Base-by-base conservation (phyloP, 2,329 filamentous ascomycete species). In the Calonectria pseudoturangicola region DNA sequence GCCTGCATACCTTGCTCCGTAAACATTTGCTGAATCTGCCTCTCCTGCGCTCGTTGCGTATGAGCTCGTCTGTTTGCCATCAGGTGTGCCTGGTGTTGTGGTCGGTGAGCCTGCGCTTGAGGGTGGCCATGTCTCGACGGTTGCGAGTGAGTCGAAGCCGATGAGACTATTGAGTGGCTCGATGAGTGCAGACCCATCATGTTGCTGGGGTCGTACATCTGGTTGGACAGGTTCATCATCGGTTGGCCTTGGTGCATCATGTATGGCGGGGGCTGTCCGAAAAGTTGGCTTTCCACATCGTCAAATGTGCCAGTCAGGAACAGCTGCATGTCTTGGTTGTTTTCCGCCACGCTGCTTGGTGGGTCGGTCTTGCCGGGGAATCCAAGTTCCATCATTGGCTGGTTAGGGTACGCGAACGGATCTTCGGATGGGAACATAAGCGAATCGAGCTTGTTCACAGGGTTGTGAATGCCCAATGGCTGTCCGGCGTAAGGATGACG, bases 401-500 rank as follows among this genome's bases (percentile, higher is more conserved):
- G 93, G 79, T 93, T 95, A 0, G 93, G 94, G 79, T 96, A 97
- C 0, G 92, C 93, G 74, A 96, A 93, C 0, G 94, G 93, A 78
- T 96, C 94, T 41, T 91, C 89, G 0, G 93, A 93, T 1, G 93
- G 92, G 79, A 96, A 96, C 93, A 96, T 95, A 85, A 96, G 91
- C 4, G 92, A 91, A 71, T 93, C 93, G 8, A 96, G 88, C 80
- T 94, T 93, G 75, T 93, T 90, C 18, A 95, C 86, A 5, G 86
- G 85, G 77, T 86, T 89, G 58, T 84, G 71, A 73, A 80, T 66
- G 65, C 79, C 77, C 7, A 84, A 76, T 10, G 81, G 80, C 12
- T 84, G 83, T 3, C 82, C 79, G 21, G 80, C 77, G 65, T 81
- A 83, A 4, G 74, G 77, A 41, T 82, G 81, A 30, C 78, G 83